These are phyloP conservation scores for Periconia macrospinosa DNA, from an alignment of 2,329 filamentous ascomycete genomes.

Conservation along the genomic window DNA sequence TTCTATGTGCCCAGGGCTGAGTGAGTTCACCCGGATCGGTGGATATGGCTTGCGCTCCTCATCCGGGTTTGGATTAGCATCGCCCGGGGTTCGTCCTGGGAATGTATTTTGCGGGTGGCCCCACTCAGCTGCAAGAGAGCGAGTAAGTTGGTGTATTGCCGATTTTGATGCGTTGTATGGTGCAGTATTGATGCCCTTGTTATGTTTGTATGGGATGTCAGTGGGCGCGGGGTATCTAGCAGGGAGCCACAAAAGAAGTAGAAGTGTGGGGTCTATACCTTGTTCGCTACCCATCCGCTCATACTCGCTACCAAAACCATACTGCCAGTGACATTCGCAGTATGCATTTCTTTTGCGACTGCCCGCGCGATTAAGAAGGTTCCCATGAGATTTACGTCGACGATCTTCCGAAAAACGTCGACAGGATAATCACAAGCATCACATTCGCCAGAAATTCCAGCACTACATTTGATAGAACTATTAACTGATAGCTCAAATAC, in stretches of 20 bases:
- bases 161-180: slow-evolving; percentile 60
- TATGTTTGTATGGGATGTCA: slow-evolving; percentile 3
- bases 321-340: slow-evolving; percentile 31
- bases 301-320: slow-evolving; percentile 46
- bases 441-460: slow-evolving; percentile 32
- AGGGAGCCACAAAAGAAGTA: neutral
- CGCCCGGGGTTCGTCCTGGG: slow-evolving; percentile 29
- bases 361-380: slow-evolving; percentile 39
- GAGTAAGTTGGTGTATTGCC: slow-evolving; percentile 55
- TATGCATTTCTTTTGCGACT: slow-evolving; percentile 36
- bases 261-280: slow-evolving; percentile 8
- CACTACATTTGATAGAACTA: neutral
- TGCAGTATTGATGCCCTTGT: slow-evolving; percentile 44
- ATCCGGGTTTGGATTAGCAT: slow-evolving; percentile 19
- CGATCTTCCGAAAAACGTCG: slow-evolving; percentile 36
- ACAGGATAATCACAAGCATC: slow-evolving; percentile 38
- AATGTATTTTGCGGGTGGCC: slow-evolving; percentile 44
- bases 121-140: slow-evolving; percentile 57
- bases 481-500: neutral
- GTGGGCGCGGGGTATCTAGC: neutral
- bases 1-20: slow-evolving; percentile 58
- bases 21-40: slow-evolving; percentile 54
- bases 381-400: slow-evolving; percentile 44
- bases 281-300: slow-evolving; percentile 38
- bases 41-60: slow-evolving; percentile 28